These are phyloP conservation scores for Solanum piurae DNA, from an alignment of 257 asterid species.

Conservation along the genomic window DNA sequence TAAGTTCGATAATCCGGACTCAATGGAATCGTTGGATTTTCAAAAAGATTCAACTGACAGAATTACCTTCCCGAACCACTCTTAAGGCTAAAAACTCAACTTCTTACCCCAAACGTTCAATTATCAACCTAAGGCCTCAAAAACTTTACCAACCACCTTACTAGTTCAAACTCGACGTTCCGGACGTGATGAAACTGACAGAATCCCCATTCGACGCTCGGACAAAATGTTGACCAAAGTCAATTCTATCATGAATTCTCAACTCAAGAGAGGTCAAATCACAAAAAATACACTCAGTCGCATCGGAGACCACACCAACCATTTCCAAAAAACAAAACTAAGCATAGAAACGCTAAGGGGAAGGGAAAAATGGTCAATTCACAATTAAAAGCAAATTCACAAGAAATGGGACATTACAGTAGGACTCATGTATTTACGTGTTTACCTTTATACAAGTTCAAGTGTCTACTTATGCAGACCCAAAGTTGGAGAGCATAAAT, in stretches of 20 bases:
- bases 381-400: background rate
- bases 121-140: background rate
- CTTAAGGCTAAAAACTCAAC: background rate
- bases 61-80: background rate
- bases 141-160: background rate
- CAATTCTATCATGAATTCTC: background rate
- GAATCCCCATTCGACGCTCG: background rate
- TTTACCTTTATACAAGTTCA: no score
- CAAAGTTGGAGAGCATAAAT: no score
- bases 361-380: background rate
- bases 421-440: background rate
- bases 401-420: background rate
- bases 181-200: background rate
- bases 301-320: background rate
- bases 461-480: no score
- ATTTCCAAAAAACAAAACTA: background rate
- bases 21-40: no score
- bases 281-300: background rate
- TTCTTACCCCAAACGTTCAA: background rate
- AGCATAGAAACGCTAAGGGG: background rate
- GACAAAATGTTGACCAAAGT: background rate
- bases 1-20: background rate
- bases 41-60: background rate
- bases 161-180: background rate
- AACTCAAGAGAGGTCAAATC: background rate